A percentile compares a stretch with the other conserved stretches of the same genome.
Conservation (phyloP, 2,329 filamentous ascomycete genomes). For the Ceratocystis smalleyi region DNA sequence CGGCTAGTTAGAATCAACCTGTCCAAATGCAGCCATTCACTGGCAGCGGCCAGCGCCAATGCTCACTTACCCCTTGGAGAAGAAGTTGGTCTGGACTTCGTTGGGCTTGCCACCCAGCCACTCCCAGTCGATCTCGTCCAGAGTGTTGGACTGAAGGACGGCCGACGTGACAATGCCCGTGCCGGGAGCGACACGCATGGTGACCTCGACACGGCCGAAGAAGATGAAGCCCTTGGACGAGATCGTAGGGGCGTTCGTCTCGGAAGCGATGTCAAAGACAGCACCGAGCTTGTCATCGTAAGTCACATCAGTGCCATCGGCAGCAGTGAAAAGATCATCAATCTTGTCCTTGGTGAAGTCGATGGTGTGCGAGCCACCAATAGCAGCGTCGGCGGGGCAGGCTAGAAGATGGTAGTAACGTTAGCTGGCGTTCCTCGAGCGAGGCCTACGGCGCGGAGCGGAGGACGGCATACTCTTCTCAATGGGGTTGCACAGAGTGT, state of each 20-base stretch:
- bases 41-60: too few relatives aligned
- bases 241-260: slow-evolving; percentile 56
- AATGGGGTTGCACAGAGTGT: slow-evolving; percentile 39
- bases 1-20: not conserved
- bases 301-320: slow-evolving; percentile 32
- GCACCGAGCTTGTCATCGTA: slow-evolving; percentile 35
- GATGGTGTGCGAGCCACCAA: slow-evolving; percentile 47
- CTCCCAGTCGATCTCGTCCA: slow-evolving; percentile 95
- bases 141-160: slow-evolving; percentile 73
- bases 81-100: slow-evolving; percentile 79
- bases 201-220: slow-evolving; percentile 77
- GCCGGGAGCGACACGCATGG: slow-evolving; percentile 63
- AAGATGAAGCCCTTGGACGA: slow-evolving; percentile 78
- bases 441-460: not conserved
- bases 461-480: slow-evolving; percentile 30
- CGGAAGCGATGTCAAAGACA: slow-evolving; percentile 50
- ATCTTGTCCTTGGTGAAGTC: slow-evolving; percentile 59
- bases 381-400: slow-evolving; percentile 62
- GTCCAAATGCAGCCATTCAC: too few relatives aligned
- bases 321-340: slow-evolving; percentile 39
- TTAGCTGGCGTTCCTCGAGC: not conserved
- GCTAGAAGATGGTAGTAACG: slow-evolving; percentile 23
- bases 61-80: slow-evolving; percentile 44
- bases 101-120: slow-evolving; percentile 64
- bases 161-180: slow-evolving; percentile 77